A percentile compares a stretch with the other conserved stretches of the same genome.
These are phyloP conservation scores for Lepidium aucheri DNA, from an alignment of 345 rosid species.

Conservation along the genomic window DNA sequence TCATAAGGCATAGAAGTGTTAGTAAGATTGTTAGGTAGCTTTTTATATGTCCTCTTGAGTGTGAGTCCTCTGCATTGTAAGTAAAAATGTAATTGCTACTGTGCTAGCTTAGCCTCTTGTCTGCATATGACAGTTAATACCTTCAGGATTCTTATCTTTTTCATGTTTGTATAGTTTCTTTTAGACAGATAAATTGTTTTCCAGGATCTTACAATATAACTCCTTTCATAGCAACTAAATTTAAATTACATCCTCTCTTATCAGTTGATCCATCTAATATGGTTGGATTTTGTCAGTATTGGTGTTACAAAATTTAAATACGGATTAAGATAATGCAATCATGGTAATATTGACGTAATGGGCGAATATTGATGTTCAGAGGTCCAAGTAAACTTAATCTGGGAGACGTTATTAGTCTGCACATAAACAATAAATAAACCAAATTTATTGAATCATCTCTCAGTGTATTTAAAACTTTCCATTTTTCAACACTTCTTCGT, in stretches of 20 bases:
- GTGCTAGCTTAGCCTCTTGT: slow-evolving; percentile 1
- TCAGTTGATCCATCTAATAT: neutral
- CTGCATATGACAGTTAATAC: slow-evolving; percentile 6
- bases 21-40: slow-evolving; percentile 13
- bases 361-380: neutral
- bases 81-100: neutral
- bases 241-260: too few relatives aligned
- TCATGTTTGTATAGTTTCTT: slow-evolving; percentile 20
- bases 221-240: too few relatives aligned
- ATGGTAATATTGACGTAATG: neutral
- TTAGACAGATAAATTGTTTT: slow-evolving; percentile 5
- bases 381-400: neutral
- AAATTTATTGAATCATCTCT: neutral
- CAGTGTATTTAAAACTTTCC: neutral
- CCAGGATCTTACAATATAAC: neutral
- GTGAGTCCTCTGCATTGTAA: slow-evolving; percentile 17
- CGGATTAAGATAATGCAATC: neutral
- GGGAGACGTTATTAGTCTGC: neutral
- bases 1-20: slow-evolving; percentile 13
- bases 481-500: neutral
- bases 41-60: neutral
- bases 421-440: neutral
- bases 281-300: neutral
- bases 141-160: neutral
- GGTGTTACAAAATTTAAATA: neutral